These are phyloP conservation scores for Sporobolomyces roseus DNA, from an alignment of 768 basidiomycete genomes.

Conservation along the genomic window DNA sequence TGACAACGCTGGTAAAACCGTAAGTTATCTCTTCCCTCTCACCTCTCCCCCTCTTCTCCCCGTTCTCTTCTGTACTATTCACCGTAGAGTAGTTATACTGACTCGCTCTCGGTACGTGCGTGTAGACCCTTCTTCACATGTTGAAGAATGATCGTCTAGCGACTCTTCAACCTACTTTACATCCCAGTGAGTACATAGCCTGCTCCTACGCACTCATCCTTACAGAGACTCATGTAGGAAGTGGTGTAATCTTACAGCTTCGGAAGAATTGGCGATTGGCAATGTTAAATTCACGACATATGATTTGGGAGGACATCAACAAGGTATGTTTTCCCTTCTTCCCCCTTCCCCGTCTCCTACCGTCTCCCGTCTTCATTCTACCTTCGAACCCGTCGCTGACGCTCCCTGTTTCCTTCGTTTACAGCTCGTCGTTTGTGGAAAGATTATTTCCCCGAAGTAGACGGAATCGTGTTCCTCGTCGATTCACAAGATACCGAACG, in stretches of 20 bases:
- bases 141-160: slow-evolving; percentile 98
- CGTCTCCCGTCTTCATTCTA: too few species aligned
- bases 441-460: slow-evolving; percentile 99
- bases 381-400: too few species aligned
- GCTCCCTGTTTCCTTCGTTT: too few species aligned
- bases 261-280: slow-evolving; percentile 97
- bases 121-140: slow-evolving; percentile 92
- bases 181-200: slow-evolving; percentile 74
- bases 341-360: too few species aligned
- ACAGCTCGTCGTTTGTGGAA: slow-evolving; percentile 99
- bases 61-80: background rate
- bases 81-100: background rate
- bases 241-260: slow-evolving; percentile 58
- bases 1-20: slow-evolving; percentile 99
- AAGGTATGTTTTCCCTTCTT: too few species aligned
- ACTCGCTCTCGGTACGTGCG: background rate
- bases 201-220: background rate
- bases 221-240: background rate
- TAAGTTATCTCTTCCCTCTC: slow-evolving; percentile 51
- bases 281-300: slow-evolving; percentile 99
- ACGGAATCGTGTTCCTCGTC: slow-evolving; percentile 96
- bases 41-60: background rate
- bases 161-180: slow-evolving; percentile 93
- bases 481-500: slow-evolving; percentile 96
- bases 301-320: slow-evolving; percentile 95